Evolutionary conservation across 1,284 basidiomycete species (phyloP).

Genomic region (Ganoderma sp.): DNA sequence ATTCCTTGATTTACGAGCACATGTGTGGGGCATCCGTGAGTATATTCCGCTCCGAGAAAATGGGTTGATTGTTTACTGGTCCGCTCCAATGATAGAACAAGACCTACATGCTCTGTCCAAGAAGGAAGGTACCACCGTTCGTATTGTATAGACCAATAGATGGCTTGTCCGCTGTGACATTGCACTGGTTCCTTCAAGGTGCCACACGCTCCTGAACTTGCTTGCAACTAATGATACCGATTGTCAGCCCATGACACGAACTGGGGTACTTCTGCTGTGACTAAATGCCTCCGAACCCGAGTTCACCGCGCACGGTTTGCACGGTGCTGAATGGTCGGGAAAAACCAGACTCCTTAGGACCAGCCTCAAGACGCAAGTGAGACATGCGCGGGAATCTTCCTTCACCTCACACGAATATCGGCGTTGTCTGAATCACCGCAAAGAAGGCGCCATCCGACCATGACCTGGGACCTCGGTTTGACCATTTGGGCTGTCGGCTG

Average conservation of each 20-base stretch:
- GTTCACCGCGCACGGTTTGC: background rate
- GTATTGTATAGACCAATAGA: constrained; percentile 40
- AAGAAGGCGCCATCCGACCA: background rate
- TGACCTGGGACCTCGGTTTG: background rate
- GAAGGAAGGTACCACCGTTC: constrained; percentile 65
- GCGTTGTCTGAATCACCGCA: background rate
- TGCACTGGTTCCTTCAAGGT: background rate
- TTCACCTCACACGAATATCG: background rate
- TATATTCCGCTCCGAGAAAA: constrained; percentile 31
- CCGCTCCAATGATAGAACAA: constrained; percentile 61
- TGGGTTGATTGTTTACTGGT: background rate
- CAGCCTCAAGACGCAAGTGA: background rate
- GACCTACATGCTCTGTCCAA: constrained; percentile 77
- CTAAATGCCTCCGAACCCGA: background rate
- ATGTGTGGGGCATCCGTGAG: constrained; percentile 86
- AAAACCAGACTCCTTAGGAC: background rate
- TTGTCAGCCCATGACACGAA: background rate
- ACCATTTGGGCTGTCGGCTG: background rate
- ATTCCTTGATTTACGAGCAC: constrained; percentile 76
- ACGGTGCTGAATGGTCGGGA: constrained; percentile 6
- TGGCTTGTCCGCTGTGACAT: background rate
- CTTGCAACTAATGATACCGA: background rate
- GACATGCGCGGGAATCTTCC: background rate
- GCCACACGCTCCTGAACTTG: background rate
- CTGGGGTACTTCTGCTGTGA: background rate